Evolutionary conservation across 148 eudicot genomes (phyloP).

Genomic region (Persicaria tinctoria): DNA sequence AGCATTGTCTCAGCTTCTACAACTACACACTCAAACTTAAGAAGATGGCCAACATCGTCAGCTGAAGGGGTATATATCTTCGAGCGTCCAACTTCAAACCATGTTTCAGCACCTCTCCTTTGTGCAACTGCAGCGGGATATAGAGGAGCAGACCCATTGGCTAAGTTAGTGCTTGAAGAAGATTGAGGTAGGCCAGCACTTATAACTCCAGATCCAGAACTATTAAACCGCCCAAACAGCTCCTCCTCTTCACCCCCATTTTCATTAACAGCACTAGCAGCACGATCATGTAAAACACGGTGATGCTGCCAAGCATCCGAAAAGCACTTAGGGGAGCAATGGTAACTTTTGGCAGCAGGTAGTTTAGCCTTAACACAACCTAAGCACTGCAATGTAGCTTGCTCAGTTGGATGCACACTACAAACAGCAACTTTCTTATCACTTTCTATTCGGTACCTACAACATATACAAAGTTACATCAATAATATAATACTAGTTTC

Average conservation of each 20-base stretch:
- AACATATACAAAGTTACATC: slow-evolving; percentile 12
- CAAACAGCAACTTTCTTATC: slow-evolving; percentile 84
- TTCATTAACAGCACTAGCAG: slow-evolving; percentile 83
- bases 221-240: slow-evolving; percentile 67
- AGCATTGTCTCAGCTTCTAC: slow-evolving; percentile 77
- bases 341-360: slow-evolving; percentile 85
- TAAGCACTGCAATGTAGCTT: slow-evolving; percentile 89
- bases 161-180: slow-evolving; percentile 54
- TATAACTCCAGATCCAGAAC: slow-evolving; percentile 57
- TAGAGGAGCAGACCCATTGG: slow-evolving; percentile 55
- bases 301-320: slow-evolving; percentile 99
- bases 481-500: not conserved
- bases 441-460: slow-evolving; percentile 96
- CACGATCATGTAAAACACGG: slow-evolving; percentile 94
- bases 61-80: slow-evolving; percentile 92
- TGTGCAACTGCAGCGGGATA: slow-evolving; percentile 70
- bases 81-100: slow-evolving; percentile 84
- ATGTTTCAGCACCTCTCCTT: slow-evolving; percentile 83
- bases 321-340: slow-evolving; percentile 94
- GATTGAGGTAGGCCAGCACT: slow-evolving; percentile 44
- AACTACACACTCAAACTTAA: slow-evolving; percentile 90
- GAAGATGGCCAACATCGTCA: slow-evolving; percentile 92
- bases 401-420: slow-evolving; percentile 97
- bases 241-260: slow-evolving; percentile 94
- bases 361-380: slow-evolving; percentile 94